Evolutionary conservation across 2,329 filamentous ascomycete species (phyloP), one percentile per base, ranked within the genome.

Genomic region (Aspergillus tamarii): DNA sequence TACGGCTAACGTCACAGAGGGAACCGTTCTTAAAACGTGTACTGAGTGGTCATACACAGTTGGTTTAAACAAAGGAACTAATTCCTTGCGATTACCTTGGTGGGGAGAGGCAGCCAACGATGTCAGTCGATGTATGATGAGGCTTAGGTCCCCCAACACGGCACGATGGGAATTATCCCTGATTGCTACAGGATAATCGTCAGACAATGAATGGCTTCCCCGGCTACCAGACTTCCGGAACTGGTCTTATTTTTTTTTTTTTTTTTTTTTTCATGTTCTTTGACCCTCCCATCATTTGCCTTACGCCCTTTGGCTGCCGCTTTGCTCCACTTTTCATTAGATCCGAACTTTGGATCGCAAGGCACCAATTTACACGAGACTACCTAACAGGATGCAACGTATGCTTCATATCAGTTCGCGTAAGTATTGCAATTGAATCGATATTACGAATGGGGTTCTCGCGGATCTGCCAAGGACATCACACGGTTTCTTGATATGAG

Each of bases 341-440:
- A 63, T 32, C 54, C 60, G 19, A 48, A 52, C 21, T 61, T 56
- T 60, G 48, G 41, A 59, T 57, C 28, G 34, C 55, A 52, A 45
- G 39, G 36, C 52, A 26, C 32, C 57, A 64, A 67, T 68, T 26
- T 64, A 68, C 32, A 54, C 64, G 66, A 67, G 67, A 68, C 66
- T n/a, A 39, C 30, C 57, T 45, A 43, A 43, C 36, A 39, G 36
- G 62, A 53, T 53, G 52, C 30, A 57, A 60, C 45, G 30, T 34
- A 55, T 39, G 52, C 52, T 55, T 55, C 52, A 55, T 55, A 21
- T 34, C 23, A 43, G 26, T 34, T 43, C 39, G 43, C 34, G 46
- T 60, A 53, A 43, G 53, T 61, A 46, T 21, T 34, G 41, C 53
- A 45, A 50, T n/a, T 12, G n/a, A 21, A 28, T 55, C n/a, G 23